Evolutionary conservation across 2,329 filamentous ascomycete genomes (phyloP).

Genomic region (Tolypocladium album): DNA sequence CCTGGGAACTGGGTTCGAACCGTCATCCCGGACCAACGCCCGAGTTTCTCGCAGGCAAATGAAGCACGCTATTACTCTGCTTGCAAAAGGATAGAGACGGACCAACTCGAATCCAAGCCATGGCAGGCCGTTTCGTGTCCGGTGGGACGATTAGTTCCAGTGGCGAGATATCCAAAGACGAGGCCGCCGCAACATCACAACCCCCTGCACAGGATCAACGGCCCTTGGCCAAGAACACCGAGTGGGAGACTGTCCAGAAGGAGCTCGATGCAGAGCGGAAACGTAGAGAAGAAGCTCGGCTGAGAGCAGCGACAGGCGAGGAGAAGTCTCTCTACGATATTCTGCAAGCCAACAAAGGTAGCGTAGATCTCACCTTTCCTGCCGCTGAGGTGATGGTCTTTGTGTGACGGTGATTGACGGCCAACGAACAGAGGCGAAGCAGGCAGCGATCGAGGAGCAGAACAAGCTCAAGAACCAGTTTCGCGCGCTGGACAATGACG

Average conservation of each 20-base stretch:
- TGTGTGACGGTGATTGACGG: neutral
- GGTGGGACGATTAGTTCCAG: conserved; percentile 34
- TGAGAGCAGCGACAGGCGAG: conserved; percentile 26
- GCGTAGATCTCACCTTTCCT: neutral
- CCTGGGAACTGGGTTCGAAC: neutral
- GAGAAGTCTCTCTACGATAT: conserved; percentile 63
- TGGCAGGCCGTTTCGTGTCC: conserved; percentile 47
- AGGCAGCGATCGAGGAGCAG: conserved; percentile 71
- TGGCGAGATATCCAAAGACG: conserved; percentile 13
- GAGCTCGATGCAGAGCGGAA: conserved; percentile 52
- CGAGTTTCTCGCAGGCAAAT: neutral
- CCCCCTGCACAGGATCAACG: conserved; percentile 6
- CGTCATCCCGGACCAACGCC: neutral
- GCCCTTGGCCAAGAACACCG: conserved; percentile 18
- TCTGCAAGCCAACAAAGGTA: conserved; percentile 73
- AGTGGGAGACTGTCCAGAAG: conserved; percentile 55
- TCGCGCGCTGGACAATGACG: conserved; percentile 65
- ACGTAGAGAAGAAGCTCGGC: conserved; percentile 39
- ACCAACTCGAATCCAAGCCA: conserved; percentile 12
- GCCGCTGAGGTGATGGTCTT: neutral
- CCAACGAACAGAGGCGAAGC: conserved; percentile 56
- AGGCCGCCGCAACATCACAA: neutral
- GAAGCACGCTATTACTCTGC: neutral
- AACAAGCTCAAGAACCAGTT: conserved; percentile 66
- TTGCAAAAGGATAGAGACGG: neutral